Conservation (phyloP, 176 grass and related monocot species). For the Aegilops speltoides region DNA sequence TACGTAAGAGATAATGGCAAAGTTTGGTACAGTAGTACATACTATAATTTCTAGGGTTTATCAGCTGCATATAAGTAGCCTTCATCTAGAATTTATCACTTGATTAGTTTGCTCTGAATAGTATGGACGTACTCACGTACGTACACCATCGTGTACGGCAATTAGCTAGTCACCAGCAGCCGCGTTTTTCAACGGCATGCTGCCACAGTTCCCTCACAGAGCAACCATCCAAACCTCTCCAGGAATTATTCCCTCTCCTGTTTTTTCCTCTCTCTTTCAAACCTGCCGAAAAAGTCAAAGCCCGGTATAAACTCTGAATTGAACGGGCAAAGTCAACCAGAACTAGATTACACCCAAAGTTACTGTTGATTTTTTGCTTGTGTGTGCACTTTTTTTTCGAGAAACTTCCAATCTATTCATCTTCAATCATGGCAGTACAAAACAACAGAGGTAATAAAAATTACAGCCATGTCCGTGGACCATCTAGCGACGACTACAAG, state of each 20-base stretch:
- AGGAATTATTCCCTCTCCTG: not conserved
- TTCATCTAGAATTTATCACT: not conserved
- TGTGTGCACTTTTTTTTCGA: too few species aligned
- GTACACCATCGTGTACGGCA: not conserved
- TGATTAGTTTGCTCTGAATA: not conserved
- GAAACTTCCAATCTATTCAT: too few species aligned
- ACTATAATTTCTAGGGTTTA: too few species aligned
- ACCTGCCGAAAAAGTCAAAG: not conserved
- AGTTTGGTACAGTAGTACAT: too few species aligned
- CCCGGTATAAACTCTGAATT: not conserved
- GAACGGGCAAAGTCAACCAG: conserved; percentile 1
- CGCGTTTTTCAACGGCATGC: not conserved
- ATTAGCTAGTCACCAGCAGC: not conserved
- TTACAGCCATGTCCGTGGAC: too few species aligned
- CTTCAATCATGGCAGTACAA: too few species aligned
- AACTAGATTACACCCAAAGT: conserved; percentile 19
- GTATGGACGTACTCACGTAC: not conserved
- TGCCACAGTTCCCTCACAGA: not conserved
- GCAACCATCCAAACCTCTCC: not conserved
- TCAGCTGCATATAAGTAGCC: not conserved
- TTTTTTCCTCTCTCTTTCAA: not conserved
- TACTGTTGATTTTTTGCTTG: not conserved
- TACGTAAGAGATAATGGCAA: too few species aligned
- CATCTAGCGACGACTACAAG: too few species aligned
- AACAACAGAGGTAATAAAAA: too few species aligned